Evolutionary conservation across 108 stramenopile species (phyloP).

Genomic region (Skeletonema menzelii): DNA sequence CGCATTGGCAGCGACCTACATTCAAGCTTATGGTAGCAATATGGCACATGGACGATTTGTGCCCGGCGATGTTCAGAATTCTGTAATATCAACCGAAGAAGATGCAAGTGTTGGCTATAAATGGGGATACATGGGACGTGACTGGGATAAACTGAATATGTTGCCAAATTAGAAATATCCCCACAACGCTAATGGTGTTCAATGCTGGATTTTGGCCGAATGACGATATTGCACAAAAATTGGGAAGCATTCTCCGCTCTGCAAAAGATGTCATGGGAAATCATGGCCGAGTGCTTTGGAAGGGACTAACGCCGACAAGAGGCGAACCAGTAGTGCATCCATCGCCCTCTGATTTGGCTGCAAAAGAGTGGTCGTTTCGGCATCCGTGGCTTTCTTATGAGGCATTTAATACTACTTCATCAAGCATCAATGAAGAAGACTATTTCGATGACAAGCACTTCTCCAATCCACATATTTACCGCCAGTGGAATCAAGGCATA

Average conservation of each 20-base stretch:
- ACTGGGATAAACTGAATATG: conserved; percentile 5
- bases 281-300: not conserved
- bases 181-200: not conserved
- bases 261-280: not conserved
- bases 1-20: not conserved
- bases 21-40: not conserved
- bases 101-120: not conserved
- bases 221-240: not conserved
- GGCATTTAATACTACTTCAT: not conserved
- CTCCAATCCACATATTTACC: not conserved
- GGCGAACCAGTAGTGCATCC: not conserved
- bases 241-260: not conserved
- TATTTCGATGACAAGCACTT: conserved; percentile 5
- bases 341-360: not conserved
- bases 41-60: not conserved
- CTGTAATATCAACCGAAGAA: not conserved
- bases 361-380: conserved; percentile 5
- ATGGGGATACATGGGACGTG: not conserved
- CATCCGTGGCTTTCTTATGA: not conserved
- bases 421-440: not conserved
- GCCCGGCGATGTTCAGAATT: not conserved
- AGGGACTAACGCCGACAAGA: not conserved
- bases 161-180: not conserved
- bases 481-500: not conserved
- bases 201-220: conserved; percentile 7